phyloP scores from a whole-genome alignment of 106 monocot genomes.

The Narthecium ossifragum region DNA sequence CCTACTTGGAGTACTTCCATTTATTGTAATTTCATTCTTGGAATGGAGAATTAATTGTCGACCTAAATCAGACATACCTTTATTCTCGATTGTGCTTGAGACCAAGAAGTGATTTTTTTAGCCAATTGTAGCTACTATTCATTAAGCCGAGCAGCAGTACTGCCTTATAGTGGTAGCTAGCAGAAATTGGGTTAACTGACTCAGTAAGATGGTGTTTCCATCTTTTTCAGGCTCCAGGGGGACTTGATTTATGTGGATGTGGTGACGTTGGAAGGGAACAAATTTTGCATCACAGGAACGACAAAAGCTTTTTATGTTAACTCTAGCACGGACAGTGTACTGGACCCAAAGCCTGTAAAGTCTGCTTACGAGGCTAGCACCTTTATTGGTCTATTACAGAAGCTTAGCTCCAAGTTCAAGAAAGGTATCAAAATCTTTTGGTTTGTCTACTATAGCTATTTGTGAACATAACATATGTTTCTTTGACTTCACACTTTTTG shows the following conservation, averaged over 20 bases:
- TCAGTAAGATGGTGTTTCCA: slow-evolving; percentile 1
- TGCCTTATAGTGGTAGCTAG: too few relatives aligned
- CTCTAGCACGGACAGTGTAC: slow-evolving; percentile 47
- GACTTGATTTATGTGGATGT: slow-evolving; percentile 96
- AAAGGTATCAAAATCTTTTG: slow-evolving; percentile 54
- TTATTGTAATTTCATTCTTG: too few relatives aligned
- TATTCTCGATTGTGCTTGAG: too few relatives aligned
- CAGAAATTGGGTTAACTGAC: too few relatives aligned
- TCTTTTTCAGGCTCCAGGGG: slow-evolving; percentile 59
- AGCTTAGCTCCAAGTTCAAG: slow-evolving; percentile 88
- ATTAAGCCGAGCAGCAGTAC: too few relatives aligned
- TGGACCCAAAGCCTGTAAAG: slow-evolving; percentile 74
- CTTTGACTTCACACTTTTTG: slow-evolving; percentile 8
- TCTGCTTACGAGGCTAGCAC: slow-evolving; percentile 64
- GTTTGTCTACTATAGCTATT: background rate
- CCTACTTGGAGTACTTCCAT: too few relatives aligned
- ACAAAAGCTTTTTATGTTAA: slow-evolving; percentile 89
- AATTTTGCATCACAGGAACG: slow-evolving; percentile 87
- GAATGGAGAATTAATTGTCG: too few relatives aligned
- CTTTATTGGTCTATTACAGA: slow-evolving; percentile 80
- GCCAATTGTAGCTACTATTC: too few relatives aligned
- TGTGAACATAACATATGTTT: background rate
- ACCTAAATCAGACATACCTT: too few relatives aligned
- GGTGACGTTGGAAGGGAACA: slow-evolving; percentile 77
- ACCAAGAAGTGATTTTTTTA: too few relatives aligned